A percentile compares a stretch with the other conserved stretches of the same genome.
Conservation (phyloP, 768 basidiomycete species). For the Mycena belliarum region DNA sequence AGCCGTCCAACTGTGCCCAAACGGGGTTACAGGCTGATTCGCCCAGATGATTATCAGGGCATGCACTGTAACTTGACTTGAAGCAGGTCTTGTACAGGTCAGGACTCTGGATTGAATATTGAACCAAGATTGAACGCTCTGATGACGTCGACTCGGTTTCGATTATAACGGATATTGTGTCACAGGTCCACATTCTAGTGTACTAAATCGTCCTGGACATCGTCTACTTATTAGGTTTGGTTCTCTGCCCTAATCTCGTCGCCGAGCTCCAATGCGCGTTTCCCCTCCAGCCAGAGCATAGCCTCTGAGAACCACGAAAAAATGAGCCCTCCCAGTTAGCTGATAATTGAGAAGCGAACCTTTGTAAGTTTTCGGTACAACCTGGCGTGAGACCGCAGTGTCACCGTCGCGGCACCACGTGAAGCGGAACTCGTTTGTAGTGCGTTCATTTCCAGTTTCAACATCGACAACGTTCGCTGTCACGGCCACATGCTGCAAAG, state of each 20-base stretch:
- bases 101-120: too few relatives aligned
- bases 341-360: slow-evolving; percentile 39
- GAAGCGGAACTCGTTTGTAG: slow-evolving; percentile 77
- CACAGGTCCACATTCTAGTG: too few relatives aligned
- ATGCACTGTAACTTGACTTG: too few relatives aligned
- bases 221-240: not conserved
- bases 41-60: too few relatives aligned
- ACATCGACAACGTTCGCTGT: slow-evolving; percentile 73
- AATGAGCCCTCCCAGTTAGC: slow-evolving; percentile 21
- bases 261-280: slow-evolving; percentile 69
- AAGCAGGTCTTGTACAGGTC: too few relatives aligned
- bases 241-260: slow-evolving; percentile 55
- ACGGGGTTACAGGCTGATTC: too few relatives aligned
- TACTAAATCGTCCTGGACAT: not conserved
- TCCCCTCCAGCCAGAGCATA: slow-evolving; percentile 84
- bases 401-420: slow-evolving; percentile 59
- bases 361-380: slow-evolving; percentile 72
- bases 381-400: slow-evolving; percentile 40
- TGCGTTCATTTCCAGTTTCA: slow-evolving; percentile 60
- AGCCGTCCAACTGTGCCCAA: too few relatives aligned
- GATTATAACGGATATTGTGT: too few relatives aligned
- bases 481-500: slow-evolving; percentile 65
- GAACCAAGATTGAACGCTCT: too few relatives aligned
- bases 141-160: too few relatives aligned
- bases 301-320: slow-evolving; percentile 52